Evolutionary conservation across 345 rosid species (phyloP).

Genomic region (Gossypium anomalum): DNA sequence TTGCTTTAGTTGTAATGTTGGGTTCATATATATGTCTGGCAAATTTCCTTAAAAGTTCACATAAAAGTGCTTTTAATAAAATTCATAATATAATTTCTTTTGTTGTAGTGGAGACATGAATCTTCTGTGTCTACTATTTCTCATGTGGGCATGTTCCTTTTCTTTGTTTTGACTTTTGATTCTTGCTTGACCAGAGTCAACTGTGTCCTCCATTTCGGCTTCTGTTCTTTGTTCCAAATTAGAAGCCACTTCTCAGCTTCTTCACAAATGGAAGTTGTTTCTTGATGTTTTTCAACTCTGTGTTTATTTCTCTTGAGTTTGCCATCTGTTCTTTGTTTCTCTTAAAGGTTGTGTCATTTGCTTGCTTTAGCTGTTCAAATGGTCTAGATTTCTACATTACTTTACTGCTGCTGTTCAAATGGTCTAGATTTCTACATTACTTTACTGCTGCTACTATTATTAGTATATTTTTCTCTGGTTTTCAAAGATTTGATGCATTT

Average conservation of each 20-base stretch:
- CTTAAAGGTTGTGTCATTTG: background rate
- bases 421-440: background rate
- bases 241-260: conserved; percentile 44
- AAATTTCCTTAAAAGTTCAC: too few species aligned
- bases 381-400: background rate
- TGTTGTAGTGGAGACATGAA: conserved; percentile 29
- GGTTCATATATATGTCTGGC: too few species aligned
- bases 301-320: too few species aligned
- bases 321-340: background rate
- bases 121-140: conserved; percentile 27
- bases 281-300: conserved; percentile 49
- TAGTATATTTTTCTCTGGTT: too few species aligned
- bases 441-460: background rate
- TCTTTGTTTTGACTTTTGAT: conserved; percentile 30
- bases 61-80: too few species aligned
- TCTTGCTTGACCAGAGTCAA: conserved; percentile 37
- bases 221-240: conserved; percentile 21
- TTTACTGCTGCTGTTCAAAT: background rate
- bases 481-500: too few species aligned
- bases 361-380: background rate
- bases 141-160: conserved; percentile 48
- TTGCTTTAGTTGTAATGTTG: conserved; percentile 21
- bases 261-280: conserved; percentile 49
- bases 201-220: conserved; percentile 27
- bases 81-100: background rate